A percentile compares a stretch with the other conserved stretches of the same genome.
Evolutionary conservation across 306 rosid genomes (phyloP).

Genomic region (Potentilla sterilis): DNA sequence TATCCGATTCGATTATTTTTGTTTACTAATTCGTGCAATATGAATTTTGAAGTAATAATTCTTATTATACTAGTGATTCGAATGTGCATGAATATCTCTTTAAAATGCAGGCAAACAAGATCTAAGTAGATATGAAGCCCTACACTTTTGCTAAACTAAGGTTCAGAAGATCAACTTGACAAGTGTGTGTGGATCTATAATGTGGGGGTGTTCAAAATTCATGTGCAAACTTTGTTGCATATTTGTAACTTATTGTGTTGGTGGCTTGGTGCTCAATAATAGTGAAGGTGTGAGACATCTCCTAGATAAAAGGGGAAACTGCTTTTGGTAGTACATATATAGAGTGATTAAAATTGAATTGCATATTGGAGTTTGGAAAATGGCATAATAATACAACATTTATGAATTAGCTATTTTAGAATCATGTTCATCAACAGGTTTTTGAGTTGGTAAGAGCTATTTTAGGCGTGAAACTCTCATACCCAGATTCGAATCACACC

Average conservation of each 20-base stretch:
- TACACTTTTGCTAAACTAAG: constrained; percentile 17
- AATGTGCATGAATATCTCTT: neutral
- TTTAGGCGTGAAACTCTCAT: too few relatives aligned
- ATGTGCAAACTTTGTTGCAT: constrained; percentile 22
- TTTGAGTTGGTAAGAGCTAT: too few relatives aligned
- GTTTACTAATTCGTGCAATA: neutral
- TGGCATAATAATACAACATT: neutral
- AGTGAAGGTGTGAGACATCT: neutral
- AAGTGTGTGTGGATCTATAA: constrained; percentile 26
- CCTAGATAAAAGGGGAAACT: neutral
- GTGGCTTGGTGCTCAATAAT: neutral
- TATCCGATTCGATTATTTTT: neutral
- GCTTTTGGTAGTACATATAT: neutral
- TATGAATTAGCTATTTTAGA: too few relatives aligned
- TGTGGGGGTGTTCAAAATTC: constrained; percentile 37
- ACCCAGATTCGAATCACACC: too few relatives aligned
- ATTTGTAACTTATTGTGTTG: neutral
- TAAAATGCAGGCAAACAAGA: neutral
- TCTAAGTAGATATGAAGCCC: constrained; percentile 20
- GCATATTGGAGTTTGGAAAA: neutral
- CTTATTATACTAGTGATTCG: neutral
- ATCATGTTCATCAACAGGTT: too few relatives aligned
- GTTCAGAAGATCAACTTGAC: constrained; percentile 9
- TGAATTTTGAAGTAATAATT: neutral
- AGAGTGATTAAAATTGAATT: too few relatives aligned